Base-by-base conservation (phyloP, 1,139 yeast species). In the Saccharomyces pastorianus region DNA sequence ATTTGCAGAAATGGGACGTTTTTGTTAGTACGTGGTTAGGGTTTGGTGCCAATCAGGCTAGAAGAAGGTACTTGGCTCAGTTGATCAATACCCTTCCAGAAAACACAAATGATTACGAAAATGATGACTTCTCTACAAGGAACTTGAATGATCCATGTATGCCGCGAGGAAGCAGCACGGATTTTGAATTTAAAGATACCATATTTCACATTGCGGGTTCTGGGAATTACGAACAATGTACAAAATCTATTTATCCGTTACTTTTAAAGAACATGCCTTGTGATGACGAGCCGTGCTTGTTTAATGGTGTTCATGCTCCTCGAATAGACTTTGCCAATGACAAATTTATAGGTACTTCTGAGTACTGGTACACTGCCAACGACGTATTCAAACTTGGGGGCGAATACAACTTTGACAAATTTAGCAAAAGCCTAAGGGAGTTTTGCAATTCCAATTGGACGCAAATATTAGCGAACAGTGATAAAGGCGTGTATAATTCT, bases 21-120 rank as follows among this genome's bases (percentile, higher is more conserved):
- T 87, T 85, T 70, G 91, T 85, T 2, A 84, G 87, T 53, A 85
- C 93, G 0, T 87, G 95, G 95, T 71, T 87, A 28, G 93, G 93
- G 1, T 87, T 86, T 71, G 95, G 95, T 20, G 93, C 95, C 1
- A 86, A 86, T 61, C 85, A 85, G 63, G 93, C 95, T 4, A 71
- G 91, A 50, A 76, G 73, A 58, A 73, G 95, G 56, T 85, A 83
- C 66, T 68, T 85, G 51, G 76, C 77, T 41, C 84, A 80, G 53
- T 69, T 85, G 53, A 74, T 70, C 5, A 69, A 74, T 53, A 64
- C 75, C 11, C 59, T 78, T 27, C 80, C 79, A 0, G 76, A 73
- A 56, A 71, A 69, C 53, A 63, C 71, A 13, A 72, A 73, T 52
- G 62, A 64, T 32, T 73, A 74, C 47, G 72, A 73, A 17, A 78